Percentiles rank a stretch among this genome's conserved stretches.
phyloP scores from a whole-genome alignment of 2,329 filamentous ascomycete genomes.

The Colletotrichum noveboracense region DNA sequence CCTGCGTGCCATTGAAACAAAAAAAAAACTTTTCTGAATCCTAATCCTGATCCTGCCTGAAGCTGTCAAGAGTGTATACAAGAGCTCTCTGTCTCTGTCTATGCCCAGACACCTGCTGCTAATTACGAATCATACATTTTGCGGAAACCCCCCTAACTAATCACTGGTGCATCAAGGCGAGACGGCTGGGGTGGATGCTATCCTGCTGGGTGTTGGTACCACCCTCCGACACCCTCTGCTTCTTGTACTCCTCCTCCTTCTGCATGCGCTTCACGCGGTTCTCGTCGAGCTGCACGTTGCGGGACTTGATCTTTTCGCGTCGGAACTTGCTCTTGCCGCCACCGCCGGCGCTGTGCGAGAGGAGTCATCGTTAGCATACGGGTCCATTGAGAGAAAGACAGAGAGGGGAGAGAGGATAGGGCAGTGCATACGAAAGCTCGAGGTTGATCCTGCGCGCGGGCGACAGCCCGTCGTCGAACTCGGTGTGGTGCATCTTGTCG shows the following conservation, averaged over 20 bases:
- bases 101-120: neutral
- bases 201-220: constrained; percentile 31
- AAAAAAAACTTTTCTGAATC: neutral
- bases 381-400: neutral
- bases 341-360: constrained; percentile 71
- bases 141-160: neutral
- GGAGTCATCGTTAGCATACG: neutral
- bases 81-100: neutral
- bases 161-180: constrained; percentile 33
- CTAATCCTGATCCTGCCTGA: neutral
- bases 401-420: neutral
- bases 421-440: constrained; percentile 75
- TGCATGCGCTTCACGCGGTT: constrained; percentile 56
- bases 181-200: constrained; percentile 58
- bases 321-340: constrained; percentile 78
- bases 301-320: constrained; percentile 78
- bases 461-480: constrained; percentile 65
- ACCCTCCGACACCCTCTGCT: constrained; percentile 33
- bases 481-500: constrained; percentile 86
- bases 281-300: constrained; percentile 86
- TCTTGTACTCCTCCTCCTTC: constrained; percentile 45
- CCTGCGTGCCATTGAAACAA: neutral
- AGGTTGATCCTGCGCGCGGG: constrained; percentile 83
- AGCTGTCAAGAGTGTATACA: neutral
- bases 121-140: neutral